Evolutionary conservation across 371 early-diverging fungal genomes (phyloP), one percentile per base, ranked within the genome.

Genomic region (Paraphysoderma sedebokerense): DNA sequence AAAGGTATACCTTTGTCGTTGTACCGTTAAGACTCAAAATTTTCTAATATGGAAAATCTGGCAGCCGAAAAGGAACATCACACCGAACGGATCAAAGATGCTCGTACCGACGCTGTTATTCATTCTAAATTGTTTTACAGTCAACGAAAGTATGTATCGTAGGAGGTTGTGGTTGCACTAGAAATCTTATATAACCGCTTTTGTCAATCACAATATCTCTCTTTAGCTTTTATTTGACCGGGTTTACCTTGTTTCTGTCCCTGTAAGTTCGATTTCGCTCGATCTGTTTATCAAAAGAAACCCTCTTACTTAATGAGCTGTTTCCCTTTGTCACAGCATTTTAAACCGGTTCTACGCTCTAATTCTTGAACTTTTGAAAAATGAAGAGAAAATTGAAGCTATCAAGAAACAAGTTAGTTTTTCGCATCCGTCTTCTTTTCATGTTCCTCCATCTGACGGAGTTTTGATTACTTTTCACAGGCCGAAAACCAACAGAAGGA

Each of bases 171-270:
- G 20, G 8, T 45, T 15, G 22, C 24, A 29, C n/a, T 22, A 32
- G 13, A 28, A 8, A 17, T 36, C 30, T 20, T 2, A 2, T 19
- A 22, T 19, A 15, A 9, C 37, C 6, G 27, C 9, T 13, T 39
- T 5, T 47, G n/a, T 26, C n/a, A 17, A 23, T 23, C 2, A 26
- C 23, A 20, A 13, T 9, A 23, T 48, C 5, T 6, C 11, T 51
- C 5, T 17, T 19, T 60, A 4, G 1, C 7, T 31, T 19, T 33
- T 78, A 90, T 47, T 58, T 90, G 54, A 83, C 84, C 20, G 91
- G 89, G 3, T 85, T 85, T 53, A 87, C 89, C 2, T 62, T 90
- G 36, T 86, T 88, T 52, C 62, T 90, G 41, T 86, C 86, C 0
- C 60, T 88, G 70, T 72, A 65, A 55, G 59, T 58, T 19, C 24